A percentile compares a stretch with the other conserved stretches of the same genome.
Evolutionary conservation across 2,329 filamentous ascomycete species (phyloP).

Genomic region (Aspergillus flavus): DNA sequence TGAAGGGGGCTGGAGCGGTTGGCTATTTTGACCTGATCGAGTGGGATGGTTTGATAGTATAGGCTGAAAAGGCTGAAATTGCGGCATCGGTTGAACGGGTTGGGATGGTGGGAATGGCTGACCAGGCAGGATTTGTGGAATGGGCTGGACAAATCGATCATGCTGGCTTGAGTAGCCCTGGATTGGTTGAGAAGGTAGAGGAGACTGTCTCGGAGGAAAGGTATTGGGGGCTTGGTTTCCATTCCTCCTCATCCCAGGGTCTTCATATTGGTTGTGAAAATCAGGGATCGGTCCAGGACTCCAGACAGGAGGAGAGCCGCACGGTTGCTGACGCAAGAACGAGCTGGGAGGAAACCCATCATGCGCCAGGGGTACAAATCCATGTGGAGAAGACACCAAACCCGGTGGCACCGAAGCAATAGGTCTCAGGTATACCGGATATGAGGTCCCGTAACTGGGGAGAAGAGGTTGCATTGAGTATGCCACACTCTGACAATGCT

Average conservation of each 20-base stretch:
- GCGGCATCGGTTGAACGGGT: background rate
- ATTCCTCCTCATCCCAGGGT: background rate
- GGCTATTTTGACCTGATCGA: background rate
- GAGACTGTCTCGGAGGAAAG: background rate
- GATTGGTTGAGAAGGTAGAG: background rate
- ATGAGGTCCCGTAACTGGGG: background rate
- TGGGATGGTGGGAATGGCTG: background rate
- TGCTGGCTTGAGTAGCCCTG: background rate
- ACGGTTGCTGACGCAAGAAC: background rate
- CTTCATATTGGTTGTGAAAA: background rate
- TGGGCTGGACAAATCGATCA: background rate
- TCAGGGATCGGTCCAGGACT: background rate
- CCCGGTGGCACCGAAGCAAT: background rate
- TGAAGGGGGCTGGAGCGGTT: background rate
- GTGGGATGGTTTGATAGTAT: background rate
- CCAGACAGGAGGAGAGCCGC: background rate
- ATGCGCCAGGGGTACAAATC: background rate
- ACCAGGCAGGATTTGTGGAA: background rate
- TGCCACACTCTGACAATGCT: background rate
- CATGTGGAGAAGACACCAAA: background rate
- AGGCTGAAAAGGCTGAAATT: background rate
- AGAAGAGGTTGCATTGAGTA: background rate
- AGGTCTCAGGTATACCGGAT: background rate
- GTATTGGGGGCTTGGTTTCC: background rate
- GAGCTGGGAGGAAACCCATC: background rate